Percentiles rank a stretch among this genome's conserved stretches.
These are phyloP conservation scores for Backusella circina DNA, from an alignment of 192 early-diverging fungal species.

Conservation along the genomic window DNA sequence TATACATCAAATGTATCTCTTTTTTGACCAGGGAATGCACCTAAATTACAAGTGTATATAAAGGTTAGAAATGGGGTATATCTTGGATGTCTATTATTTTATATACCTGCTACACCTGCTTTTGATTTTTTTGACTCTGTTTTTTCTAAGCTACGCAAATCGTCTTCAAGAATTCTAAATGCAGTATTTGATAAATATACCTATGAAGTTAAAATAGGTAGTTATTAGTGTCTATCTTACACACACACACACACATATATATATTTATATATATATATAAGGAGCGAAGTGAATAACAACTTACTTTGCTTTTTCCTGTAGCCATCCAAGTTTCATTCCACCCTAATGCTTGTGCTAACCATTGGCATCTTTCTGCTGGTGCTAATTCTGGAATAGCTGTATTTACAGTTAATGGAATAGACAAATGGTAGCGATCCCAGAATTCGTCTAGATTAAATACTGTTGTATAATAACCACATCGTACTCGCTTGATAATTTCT, in stretches of 20 bases:
- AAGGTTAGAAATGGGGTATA: neutral
- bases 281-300: neutral
- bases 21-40: neutral
- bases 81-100: neutral
- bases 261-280: no score
- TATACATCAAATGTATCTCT: slow-evolving; percentile 19
- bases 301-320: slow-evolving; percentile 4
- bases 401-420: slow-evolving; percentile 35
- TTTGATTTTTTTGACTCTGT: slow-evolving; percentile 38
- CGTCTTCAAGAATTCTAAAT: slow-evolving; percentile 84
- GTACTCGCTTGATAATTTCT: slow-evolving; percentile 61
- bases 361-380: slow-evolving; percentile 33
- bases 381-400: slow-evolving; percentile 18
- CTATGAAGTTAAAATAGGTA: slow-evolving; percentile 10
- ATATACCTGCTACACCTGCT: neutral
- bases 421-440: slow-evolving; percentile 63
- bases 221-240: neutral
- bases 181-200: slow-evolving; percentile 71
- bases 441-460: slow-evolving; percentile 76
- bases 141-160: slow-evolving; percentile 67
- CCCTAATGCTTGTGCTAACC: slow-evolving; percentile 10
- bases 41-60: neutral
- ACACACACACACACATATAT: no score
- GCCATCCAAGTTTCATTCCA: slow-evolving; percentile 22
- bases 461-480: slow-evolving; percentile 67